Percentiles rank a stretch among this genome's conserved stretches.
phyloP scores from a whole-genome alignment of 2,329 filamentous ascomycete species.

The Pseudopyrenochaeta lycopersici region DNA sequence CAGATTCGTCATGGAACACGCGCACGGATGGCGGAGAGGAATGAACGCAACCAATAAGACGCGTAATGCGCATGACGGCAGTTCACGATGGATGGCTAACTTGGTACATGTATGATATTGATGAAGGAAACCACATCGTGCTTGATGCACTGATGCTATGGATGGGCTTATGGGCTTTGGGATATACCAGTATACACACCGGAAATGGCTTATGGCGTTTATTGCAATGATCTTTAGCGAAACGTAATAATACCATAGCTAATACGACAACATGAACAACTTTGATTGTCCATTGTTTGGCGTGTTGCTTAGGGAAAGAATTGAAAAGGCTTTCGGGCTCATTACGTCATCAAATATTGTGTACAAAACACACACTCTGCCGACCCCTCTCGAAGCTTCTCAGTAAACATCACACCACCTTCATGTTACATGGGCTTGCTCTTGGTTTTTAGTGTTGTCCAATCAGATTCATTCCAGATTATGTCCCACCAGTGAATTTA shows the following conservation, averaged over 20 bases:
- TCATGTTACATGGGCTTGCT: no score
- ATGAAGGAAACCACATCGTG: slow-evolving; percentile 8
- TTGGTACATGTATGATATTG: slow-evolving; percentile 8
- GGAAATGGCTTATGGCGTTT: not conserved
- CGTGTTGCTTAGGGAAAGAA: not conserved
- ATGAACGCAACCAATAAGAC: slow-evolving; percentile 4
- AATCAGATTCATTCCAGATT: no score
- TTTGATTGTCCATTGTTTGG: not conserved
- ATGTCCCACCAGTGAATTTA: no score
- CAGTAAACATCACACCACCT: no score
- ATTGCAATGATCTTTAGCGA: slow-evolving; percentile 13
- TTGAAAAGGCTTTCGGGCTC: not conserved
- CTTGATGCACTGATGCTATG: slow-evolving; percentile 7
- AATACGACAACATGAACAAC: slow-evolving; percentile 8
- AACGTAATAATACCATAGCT: slow-evolving; percentile 12
- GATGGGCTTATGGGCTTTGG: not conserved
- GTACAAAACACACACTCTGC: no score
- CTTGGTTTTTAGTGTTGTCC: no score
- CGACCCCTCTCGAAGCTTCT: no score
- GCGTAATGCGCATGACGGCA: not conserved
- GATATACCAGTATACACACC: not conserved
- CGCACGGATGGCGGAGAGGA: slow-evolving; percentile 22
- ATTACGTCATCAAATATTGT: not conserved
- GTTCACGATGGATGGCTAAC: not conserved
- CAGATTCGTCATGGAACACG: slow-evolving; percentile 38